phyloP scores from a whole-genome alignment of 441 rosid genomes.

The Geranium incanum region DNA sequence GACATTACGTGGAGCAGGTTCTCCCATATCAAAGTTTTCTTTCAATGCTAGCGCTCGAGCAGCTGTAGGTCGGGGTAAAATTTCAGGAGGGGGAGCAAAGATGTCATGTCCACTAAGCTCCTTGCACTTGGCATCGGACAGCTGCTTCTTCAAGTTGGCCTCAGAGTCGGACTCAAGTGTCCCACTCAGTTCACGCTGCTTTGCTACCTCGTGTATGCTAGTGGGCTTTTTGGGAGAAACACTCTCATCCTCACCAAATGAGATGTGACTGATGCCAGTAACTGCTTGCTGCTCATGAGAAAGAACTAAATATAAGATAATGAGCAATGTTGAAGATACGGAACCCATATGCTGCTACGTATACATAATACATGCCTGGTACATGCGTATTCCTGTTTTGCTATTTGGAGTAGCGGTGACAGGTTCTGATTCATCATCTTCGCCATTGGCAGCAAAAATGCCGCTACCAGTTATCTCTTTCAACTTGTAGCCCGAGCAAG shows the following conservation, averaged over 20 bases:
- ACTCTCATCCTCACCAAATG: constrained; percentile 70
- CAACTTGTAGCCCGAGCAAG: constrained; percentile 88
- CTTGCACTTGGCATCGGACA: constrained; percentile 76
- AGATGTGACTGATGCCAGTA: constrained; percentile 83
- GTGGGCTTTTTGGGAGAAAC: constrained; percentile 63
- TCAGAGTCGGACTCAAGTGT: constrained; percentile 60
- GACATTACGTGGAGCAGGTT: constrained; percentile 52
- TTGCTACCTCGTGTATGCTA: constrained; percentile 68
- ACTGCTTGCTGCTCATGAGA: constrained; percentile 51
- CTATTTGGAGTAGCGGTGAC: constrained; percentile 38
- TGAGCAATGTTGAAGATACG: not conserved
- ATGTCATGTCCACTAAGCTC: constrained; percentile 93
- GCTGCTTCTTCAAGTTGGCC: constrained; percentile 55
- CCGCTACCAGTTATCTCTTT: constrained; percentile 97
- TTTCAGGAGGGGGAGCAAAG: constrained; percentile 93
- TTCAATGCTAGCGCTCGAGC: constrained; percentile 57
- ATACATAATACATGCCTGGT: constrained; percentile 46
- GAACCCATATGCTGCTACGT: not conserved
- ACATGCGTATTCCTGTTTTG: constrained; percentile 57
- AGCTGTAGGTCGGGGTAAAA: constrained; percentile 58
- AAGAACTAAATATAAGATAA: not conserved
- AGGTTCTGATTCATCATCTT: constrained; percentile 41
- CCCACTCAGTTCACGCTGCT: constrained; percentile 92
- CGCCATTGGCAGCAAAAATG: constrained; percentile 60
- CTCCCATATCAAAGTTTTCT: constrained; percentile 66